A percentile compares a stretch with the other conserved stretches of the same genome.
Evolutionary conservation across 768 basidiomycete species (phyloP).

Genomic region (Daedaleopsis nitida): DNA sequence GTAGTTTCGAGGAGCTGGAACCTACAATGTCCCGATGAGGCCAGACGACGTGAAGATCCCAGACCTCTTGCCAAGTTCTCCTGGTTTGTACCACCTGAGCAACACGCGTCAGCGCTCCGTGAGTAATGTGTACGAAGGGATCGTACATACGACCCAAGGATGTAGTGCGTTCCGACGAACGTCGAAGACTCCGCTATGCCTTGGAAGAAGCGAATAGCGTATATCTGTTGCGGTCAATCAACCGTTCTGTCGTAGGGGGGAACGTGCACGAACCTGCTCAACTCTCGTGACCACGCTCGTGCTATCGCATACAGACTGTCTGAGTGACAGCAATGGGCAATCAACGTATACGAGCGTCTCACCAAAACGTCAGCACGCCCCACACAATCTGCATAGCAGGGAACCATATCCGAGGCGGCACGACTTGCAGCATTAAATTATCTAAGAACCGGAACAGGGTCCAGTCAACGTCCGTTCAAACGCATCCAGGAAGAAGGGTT

Average conservation of each 20-base stretch:
- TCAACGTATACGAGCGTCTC: slow-evolving; percentile 13
- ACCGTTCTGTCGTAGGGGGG: background rate
- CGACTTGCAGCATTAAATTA: slow-evolving; percentile 65
- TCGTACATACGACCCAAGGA: slow-evolving; percentile 64
- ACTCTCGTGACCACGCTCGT: slow-evolving; percentile 58
- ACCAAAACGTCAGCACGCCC: slow-evolving; percentile 70
- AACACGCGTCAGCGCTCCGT: background rate
- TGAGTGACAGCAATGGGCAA: background rate
- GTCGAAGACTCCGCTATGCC: slow-evolving; percentile 75
- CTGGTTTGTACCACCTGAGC: slow-evolving; percentile 65
- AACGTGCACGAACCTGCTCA: slow-evolving; percentile 45
- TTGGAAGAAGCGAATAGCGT: slow-evolving; percentile 72
- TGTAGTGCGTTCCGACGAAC: slow-evolving; percentile 74
- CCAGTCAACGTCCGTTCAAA: background rate
- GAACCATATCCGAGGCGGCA: slow-evolving; percentile 67
- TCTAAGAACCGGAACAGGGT: slow-evolving; percentile 36
- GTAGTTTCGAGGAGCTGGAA: background rate
- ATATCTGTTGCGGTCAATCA: slow-evolving; percentile 43
- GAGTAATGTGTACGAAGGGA: background rate
- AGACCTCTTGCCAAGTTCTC: slow-evolving; percentile 71
- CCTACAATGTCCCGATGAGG: slow-evolving; percentile 60
- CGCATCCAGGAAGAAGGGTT: background rate
- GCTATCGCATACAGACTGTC: slow-evolving; percentile 32
- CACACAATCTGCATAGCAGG: slow-evolving; percentile 66
- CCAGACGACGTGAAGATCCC: slow-evolving; percentile 73